A percentile compares a stretch with the other conserved stretches of the same genome.
Evolutionary conservation across 129 eudicot species (phyloP).

Genomic region (Heracleum sosnowskyi): DNA sequence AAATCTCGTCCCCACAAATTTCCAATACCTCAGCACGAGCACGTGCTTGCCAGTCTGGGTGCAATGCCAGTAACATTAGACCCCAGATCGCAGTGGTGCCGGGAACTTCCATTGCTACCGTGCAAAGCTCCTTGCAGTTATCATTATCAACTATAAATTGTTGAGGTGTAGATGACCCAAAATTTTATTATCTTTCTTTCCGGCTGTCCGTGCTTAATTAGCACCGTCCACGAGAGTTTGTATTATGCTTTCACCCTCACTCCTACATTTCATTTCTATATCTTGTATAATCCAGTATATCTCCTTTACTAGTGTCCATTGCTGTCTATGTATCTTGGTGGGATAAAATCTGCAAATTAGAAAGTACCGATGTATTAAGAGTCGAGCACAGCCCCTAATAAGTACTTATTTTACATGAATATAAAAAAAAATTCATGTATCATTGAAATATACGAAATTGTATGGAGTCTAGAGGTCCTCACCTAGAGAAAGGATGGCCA

Average conservation of each 20-base stretch:
- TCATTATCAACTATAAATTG: constrained; percentile 45
- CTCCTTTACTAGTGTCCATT: constrained; percentile 44
- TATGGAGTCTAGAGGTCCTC: background rate
- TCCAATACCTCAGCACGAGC: no score
- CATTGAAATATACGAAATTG: background rate
- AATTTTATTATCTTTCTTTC: no score
- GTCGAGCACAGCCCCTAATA: background rate
- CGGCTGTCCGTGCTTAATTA: no score
- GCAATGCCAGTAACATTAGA: constrained; percentile 43
- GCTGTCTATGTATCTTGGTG: constrained; percentile 34
- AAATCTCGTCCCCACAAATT: no score
- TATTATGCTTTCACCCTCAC: no score
- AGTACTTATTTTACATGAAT: background rate
- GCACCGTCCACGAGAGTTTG: no score
- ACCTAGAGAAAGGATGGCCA: constrained; percentile 18
- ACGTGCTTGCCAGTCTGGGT: no score
- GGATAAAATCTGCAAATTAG: constrained; percentile 27
- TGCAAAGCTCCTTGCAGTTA: constrained; percentile 45
- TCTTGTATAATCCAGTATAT: constrained; percentile 29
- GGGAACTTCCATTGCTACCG: constrained; percentile 30
- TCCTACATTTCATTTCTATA: constrained; percentile 24
- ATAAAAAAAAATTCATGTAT: no score
- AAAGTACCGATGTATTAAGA: background rate
- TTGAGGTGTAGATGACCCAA: constrained; percentile 11
- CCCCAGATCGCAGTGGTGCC: constrained; percentile 43